Evolutionary conservation across 306 rosid genomes (phyloP).

Genomic region (Malus sieversii): DNA sequence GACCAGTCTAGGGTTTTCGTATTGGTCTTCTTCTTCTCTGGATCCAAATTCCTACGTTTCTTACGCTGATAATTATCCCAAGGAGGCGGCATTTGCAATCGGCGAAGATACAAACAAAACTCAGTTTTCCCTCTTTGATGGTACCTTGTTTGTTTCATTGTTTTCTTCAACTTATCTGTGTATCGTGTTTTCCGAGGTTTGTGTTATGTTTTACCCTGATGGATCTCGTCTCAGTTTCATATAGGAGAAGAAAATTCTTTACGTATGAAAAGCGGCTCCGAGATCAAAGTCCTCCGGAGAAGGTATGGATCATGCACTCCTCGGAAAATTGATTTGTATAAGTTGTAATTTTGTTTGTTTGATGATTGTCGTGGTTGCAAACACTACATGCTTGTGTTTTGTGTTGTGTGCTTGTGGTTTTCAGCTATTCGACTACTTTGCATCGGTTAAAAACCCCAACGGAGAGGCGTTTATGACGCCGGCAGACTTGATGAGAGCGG

Average conservation of each 20-base stretch:
- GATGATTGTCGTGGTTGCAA: neutral
- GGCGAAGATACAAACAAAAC: neutral
- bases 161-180: neutral
- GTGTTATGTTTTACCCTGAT: neutral
- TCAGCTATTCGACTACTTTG: conserved; percentile 71
- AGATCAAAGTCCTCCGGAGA: conserved; percentile 58
- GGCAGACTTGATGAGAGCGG: conserved; percentile 62
- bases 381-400: neutral
- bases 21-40: conserved; percentile 37
- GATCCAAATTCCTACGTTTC: conserved; percentile 18
- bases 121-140: conserved; percentile 44
- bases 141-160: conserved; percentile 16
- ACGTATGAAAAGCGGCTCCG: conserved; percentile 66
- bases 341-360: neutral
- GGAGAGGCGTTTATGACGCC: conserved; percentile 70
- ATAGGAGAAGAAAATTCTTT: conserved; percentile 61
- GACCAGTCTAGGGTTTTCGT: conserved; percentile 37
- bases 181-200: neutral
- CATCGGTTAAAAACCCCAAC: conserved; percentile 23
- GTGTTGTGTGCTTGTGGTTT: neutral
- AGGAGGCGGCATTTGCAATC: conserved; percentile 9
- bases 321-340: neutral
- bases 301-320: conserved; percentile 26
- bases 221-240: conserved; percentile 30
- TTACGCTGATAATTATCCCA: conserved; percentile 30